A percentile compares a stretch with the other conserved stretches of the same genome.
These are phyloP conservation scores for Cetradonia linearis DNA, from an alignment of 495 filamentous ascomycete genomes.

Conservation along the genomic window DNA sequence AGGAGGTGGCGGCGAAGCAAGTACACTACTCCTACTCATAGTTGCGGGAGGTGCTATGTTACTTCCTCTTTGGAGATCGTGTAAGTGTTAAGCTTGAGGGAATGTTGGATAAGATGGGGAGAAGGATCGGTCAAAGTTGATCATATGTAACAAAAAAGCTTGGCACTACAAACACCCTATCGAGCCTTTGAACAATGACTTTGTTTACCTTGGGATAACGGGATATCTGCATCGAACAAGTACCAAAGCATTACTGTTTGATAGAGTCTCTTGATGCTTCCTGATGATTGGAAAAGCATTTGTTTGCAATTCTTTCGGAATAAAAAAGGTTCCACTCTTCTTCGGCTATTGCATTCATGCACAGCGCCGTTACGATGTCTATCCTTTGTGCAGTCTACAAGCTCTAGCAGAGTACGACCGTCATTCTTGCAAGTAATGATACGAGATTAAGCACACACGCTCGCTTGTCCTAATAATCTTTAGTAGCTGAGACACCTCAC, in stretches of 20 bases:
- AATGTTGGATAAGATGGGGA: slow-evolving; percentile 5
- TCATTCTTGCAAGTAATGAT: not conserved
- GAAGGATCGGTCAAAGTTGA: not conserved
- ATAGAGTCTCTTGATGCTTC: not conserved
- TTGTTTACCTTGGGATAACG: not conserved
- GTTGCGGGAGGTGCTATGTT: slow-evolving; percentile 16
- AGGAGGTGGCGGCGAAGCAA: slow-evolving; percentile 57
- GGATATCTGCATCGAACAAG: not conserved
- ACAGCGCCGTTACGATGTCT: not conserved
- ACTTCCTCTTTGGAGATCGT: not conserved
- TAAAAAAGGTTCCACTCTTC: not conserved
- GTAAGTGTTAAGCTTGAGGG: not conserved
- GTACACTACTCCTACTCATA: slow-evolving; percentile 60
- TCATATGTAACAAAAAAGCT: not conserved
- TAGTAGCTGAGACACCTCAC: too few species aligned
- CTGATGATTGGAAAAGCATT: not conserved
- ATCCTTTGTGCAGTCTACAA: not conserved
- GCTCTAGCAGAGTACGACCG: not conserved
- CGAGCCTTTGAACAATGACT: not conserved
- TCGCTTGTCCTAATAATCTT: too few species aligned
- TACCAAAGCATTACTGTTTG: not conserved
- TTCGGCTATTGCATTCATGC: not conserved
- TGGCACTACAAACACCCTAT: not conserved
- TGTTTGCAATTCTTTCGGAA: not conserved
- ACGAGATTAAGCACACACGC: not conserved